Evolutionary conservation across 2,329 filamentous ascomycete genomes (phyloP).

Genomic region (Alternaria atra): DNA sequence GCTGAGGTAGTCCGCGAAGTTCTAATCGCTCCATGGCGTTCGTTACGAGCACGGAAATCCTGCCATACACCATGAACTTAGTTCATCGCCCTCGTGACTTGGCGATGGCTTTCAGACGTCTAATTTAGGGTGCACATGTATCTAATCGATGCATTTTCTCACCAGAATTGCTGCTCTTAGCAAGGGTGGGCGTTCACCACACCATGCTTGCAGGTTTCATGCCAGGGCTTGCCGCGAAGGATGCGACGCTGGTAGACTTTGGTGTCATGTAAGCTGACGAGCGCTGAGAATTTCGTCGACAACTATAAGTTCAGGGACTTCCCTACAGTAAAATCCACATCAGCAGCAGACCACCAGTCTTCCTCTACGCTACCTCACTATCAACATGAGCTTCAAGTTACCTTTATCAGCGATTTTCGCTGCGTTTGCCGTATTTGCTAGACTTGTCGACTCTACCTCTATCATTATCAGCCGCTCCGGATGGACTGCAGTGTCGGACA

Average conservation of each 20-base stretch:
- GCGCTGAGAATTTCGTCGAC: not conserved
- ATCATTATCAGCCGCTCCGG: conserved; percentile 30
- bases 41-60: not conserved
- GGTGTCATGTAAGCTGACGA: not conserved
- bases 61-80: not conserved
- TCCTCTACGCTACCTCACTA: not conserved
- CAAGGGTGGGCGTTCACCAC: not conserved
- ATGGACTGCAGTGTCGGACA: conserved; percentile 41
- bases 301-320: not conserved
- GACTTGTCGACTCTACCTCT: conserved; percentile 19
- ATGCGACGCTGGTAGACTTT: not conserved
- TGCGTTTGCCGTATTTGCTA: conserved; percentile 7
- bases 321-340: not conserved
- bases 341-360: not conserved
- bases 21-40: not conserved
- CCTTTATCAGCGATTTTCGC: conserved; percentile 7
- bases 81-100: not conserved
- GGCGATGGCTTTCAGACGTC: not conserved
- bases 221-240: not conserved
- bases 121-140: not conserved
- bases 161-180: not conserved
- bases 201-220: not conserved
- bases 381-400: conserved; percentile 1
- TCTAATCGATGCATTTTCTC: not conserved
- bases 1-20: not conserved